Conservation (phyloP, 2,329 filamentous ascomycete species). For the Aspergillus piperis region DNA sequence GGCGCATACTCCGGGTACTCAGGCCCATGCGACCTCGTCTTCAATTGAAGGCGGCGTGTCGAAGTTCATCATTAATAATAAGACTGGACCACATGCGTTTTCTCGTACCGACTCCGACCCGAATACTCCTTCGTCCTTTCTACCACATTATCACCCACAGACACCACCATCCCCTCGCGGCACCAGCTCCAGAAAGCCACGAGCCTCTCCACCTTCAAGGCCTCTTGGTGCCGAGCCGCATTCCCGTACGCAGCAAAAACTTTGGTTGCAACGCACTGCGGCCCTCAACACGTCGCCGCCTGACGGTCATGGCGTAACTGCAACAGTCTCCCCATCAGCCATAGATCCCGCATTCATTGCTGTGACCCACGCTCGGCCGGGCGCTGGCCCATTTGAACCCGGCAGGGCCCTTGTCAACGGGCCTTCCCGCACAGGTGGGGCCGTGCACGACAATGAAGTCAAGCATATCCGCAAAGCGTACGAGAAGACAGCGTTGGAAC, state of each 20-base stretch:
- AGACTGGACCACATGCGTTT: conserved; percentile 31
- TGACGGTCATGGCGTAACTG: conserved; percentile 37
- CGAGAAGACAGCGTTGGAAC: conserved; percentile 45
- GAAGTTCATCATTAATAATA: conserved; percentile 44
- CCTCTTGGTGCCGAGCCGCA: conserved; percentile 41
- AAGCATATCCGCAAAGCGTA: conserved; percentile 47
- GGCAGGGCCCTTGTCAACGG: conserved; percentile 33
- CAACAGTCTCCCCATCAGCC: conserved; percentile 35
- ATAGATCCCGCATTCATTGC: conserved; percentile 40
- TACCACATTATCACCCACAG: conserved; percentile 51
- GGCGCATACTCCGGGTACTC: conserved; percentile 31
- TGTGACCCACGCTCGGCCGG: conserved; percentile 32
- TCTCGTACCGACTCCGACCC: conserved; percentile 46
- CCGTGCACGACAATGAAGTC: conserved; percentile 38
- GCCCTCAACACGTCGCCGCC: conserved; percentile 48
- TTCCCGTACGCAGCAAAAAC: conserved; percentile 52
- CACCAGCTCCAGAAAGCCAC: conserved; percentile 29
- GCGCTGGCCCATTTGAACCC: conserved; percentile 32
- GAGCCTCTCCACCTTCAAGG: conserved; percentile 35
- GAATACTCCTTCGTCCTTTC: conserved; percentile 49
- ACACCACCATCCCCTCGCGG: conserved; percentile 45
- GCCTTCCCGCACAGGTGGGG: conserved; percentile 27
- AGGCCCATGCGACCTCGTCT: conserved; percentile 45
- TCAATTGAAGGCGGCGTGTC: conserved; percentile 52
- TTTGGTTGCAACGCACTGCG: conserved; percentile 51